These are phyloP conservation scores for Neocucurbitaria cava DNA, from an alignment of 2,329 filamentous ascomycete genomes.

Conservation along the genomic window DNA sequence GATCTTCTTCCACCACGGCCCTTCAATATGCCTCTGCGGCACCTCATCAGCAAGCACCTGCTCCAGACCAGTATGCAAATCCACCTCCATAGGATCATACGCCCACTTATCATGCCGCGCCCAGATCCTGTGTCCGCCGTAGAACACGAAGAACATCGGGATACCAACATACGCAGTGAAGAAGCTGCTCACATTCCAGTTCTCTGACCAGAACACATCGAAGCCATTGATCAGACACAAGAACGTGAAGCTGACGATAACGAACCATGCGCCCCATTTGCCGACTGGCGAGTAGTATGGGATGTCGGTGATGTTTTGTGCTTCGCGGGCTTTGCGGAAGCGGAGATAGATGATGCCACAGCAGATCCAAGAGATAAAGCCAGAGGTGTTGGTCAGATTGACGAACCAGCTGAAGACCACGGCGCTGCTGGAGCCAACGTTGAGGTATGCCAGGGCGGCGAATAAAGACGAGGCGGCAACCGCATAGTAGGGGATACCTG, in stretches of 20 bases:
- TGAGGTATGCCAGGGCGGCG: slow-evolving; percentile 58
- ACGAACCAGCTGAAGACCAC: slow-evolving; percentile 72
- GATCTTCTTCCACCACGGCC: slow-evolving; percentile 34
- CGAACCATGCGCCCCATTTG: slow-evolving; percentile 70
- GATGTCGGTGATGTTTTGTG: slow-evolving; percentile 60
- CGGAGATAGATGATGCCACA: slow-evolving; percentile 65
- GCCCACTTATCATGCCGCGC: slow-evolving; percentile 60
- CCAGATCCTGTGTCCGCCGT: slow-evolving; percentile 59
- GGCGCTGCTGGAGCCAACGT: slow-evolving; percentile 52
- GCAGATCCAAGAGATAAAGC: slow-evolving; percentile 62
- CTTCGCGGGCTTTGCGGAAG: slow-evolving; percentile 65
- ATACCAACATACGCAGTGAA: slow-evolving; percentile 71
- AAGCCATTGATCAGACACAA: slow-evolving; percentile 79
- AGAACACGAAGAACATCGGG: slow-evolving; percentile 65
- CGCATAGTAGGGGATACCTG: slow-evolving; percentile 63
- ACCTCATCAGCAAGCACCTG: slow-evolving; percentile 42
- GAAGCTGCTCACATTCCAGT: slow-evolving; percentile 70
- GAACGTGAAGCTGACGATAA: slow-evolving; percentile 64
- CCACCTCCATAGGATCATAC: slow-evolving; percentile 57
- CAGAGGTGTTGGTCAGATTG: slow-evolving; percentile 68
- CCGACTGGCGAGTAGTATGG: slow-evolving; percentile 64
- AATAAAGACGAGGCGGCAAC: slow-evolving; percentile 54
- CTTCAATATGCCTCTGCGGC: slow-evolving; percentile 28
- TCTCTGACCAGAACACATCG: slow-evolving; percentile 71
- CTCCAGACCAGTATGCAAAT: slow-evolving; percentile 56